Evolutionary conservation across 306 rosid genomes (phyloP).

Genomic region (Castanea crenata): DNA sequence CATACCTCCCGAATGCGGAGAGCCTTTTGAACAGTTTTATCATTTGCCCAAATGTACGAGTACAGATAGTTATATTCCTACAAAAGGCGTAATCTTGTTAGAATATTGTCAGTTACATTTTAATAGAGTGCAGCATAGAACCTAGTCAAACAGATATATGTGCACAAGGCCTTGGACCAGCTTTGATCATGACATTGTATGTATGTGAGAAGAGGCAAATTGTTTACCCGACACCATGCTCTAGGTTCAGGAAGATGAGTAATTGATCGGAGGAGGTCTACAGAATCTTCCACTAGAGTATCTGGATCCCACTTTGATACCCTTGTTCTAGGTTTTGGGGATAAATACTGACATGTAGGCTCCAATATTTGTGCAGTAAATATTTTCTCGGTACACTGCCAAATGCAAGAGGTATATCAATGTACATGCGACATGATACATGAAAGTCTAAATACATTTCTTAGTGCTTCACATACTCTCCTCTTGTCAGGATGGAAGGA

Average conservation of each 20-base stretch:
- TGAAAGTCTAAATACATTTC: too few species aligned
- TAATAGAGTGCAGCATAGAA: not conserved
- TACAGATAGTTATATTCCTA: not conserved
- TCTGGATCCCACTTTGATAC: not conserved
- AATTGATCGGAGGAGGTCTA: not conserved
- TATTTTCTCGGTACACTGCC: constrained; percentile 9
- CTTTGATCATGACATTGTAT: too few species aligned
- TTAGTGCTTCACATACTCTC: too few species aligned
- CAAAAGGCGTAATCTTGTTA: too few species aligned
- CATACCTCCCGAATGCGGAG: constrained; percentile 23
- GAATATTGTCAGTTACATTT: not conserved
- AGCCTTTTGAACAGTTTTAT: constrained; percentile 12
- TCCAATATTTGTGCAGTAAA: not conserved
- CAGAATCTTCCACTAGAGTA: not conserved
- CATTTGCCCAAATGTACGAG: constrained; percentile 24
- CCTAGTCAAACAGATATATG: not conserved
- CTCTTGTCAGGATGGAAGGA: too few species aligned
- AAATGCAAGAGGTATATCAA: not conserved
- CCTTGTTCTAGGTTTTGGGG: not conserved
- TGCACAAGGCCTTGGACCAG: too few species aligned
- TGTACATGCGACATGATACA: too few species aligned
- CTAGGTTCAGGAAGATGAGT: not conserved
- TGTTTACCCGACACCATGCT: not conserved
- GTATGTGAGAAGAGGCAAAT: too few species aligned
- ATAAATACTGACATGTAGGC: not conserved